phyloP scores from a whole-genome alignment of 1,284 basidiomycete genomes.

The Boletus hoseneyae region DNA sequence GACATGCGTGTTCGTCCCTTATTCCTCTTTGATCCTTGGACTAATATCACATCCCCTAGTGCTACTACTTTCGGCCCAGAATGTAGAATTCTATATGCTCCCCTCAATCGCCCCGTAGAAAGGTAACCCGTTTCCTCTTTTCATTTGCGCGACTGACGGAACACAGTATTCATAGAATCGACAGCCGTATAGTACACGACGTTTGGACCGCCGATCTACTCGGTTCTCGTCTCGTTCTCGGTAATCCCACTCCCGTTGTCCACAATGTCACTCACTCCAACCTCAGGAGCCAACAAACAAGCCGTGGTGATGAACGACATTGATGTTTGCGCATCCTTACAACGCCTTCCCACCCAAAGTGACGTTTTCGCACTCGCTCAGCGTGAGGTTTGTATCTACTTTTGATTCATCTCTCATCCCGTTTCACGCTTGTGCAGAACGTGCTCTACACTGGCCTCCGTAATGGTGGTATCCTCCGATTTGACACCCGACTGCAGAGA shows the following conservation, averaged over 20 bases:
- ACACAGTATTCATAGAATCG: constrained; percentile 28
- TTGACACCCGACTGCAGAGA: constrained; percentile 51
- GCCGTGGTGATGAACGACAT: constrained; percentile 54
- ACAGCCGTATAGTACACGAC: constrained; percentile 42
- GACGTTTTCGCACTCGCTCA: constrained; percentile 60
- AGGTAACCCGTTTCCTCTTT: constrained; percentile 7
- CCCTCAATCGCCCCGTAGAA: constrained; percentile 19
- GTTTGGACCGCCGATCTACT: constrained; percentile 54
- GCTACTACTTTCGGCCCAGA: constrained; percentile 35
- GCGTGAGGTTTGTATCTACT: constrained; percentile 38
- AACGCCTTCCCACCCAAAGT: constrained; percentile 47
- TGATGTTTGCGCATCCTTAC: constrained; percentile 32
- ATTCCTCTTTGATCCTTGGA: constrained; percentile 28
- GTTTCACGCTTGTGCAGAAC: constrained; percentile 36
- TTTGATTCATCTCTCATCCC: neutral
- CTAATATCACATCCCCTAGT: constrained; percentile 15
- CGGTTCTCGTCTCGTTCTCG: constrained; percentile 49
- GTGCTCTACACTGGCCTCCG: constrained; percentile 60
- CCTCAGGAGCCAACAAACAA: constrained; percentile 47
- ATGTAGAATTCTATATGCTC: constrained; percentile 24
- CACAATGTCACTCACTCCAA: constrained; percentile 3
- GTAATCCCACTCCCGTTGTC: constrained; percentile 31
- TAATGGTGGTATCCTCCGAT: constrained; percentile 55
- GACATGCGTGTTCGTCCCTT: constrained; percentile 46
- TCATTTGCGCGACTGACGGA: constrained; percentile 13